Conservation (phyloP, 345 rosid species). For the Euphorbia peplus region DNA sequence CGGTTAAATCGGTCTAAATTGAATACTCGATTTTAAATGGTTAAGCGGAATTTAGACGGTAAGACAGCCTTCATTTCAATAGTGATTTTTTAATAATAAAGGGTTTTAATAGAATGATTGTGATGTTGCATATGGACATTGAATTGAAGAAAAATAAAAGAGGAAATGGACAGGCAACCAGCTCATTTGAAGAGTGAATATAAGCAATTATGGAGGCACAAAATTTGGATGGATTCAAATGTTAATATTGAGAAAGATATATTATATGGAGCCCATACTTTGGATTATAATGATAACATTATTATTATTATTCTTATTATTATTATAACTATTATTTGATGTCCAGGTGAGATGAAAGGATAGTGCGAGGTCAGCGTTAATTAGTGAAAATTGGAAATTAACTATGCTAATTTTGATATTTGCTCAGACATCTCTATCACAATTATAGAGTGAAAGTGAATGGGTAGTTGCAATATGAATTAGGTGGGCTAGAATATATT, state of each 20-base stretch:
- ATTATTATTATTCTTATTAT: no score
- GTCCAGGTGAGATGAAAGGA: slow-evolving; percentile 4
- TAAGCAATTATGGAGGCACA: neutral
- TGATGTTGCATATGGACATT: slow-evolving; percentile 1
- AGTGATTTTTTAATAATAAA: no score
- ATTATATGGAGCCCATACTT: slow-evolving; percentile 8
- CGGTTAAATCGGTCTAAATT: no score
- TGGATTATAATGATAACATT: slow-evolving; percentile 8
- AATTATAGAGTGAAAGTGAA: neutral
- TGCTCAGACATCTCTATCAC: neutral
- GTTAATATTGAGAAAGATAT: neutral
- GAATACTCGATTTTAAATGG: no score
- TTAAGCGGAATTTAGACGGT: no score
- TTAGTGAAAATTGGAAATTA: neutral
- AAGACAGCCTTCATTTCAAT: no score
- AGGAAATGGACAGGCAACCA: neutral
- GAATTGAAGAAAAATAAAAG: neutral
- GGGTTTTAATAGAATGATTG: neutral
- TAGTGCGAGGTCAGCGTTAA: neutral
- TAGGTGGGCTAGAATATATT: no score
- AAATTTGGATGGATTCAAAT: neutral
- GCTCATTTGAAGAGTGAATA: neutral
- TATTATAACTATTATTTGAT: no score
- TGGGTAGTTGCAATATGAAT: no score
- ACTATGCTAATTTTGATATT: slow-evolving; percentile 4